Conservation (phyloP, 2,329 filamentous ascomycete genomes). For the Alternaria triticimaculans region DNA sequence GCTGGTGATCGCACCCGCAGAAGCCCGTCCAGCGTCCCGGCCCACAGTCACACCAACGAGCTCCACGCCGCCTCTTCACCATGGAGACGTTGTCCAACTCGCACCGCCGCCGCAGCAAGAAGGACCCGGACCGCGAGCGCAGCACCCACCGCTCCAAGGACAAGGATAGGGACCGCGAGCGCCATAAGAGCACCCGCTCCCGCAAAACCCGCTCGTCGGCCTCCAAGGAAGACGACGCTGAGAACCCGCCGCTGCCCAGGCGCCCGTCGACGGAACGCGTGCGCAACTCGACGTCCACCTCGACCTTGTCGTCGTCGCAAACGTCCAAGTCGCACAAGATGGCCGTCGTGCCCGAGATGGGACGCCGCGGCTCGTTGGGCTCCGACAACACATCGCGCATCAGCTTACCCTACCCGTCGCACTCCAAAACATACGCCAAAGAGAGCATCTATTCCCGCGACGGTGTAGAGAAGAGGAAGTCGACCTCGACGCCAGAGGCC, state of each 20-base stretch:
- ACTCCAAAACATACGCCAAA: conserved; percentile 91
- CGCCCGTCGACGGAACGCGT: conserved; percentile 36
- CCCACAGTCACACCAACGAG: conserved; percentile 27
- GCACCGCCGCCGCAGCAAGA: conserved; percentile 46
- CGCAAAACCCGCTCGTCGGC: conserved; percentile 42
- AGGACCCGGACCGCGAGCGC: conserved; percentile 38
- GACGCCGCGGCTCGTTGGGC: conserved; percentile 47
- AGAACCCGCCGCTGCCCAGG: conserved; percentile 25
- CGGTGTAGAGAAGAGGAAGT: conserved; percentile 40
- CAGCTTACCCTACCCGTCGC: conserved; percentile 74
- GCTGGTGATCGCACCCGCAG: conserved; percentile 32
- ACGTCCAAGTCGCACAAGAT: conserved; percentile 42
- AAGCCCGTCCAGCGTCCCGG: conserved; percentile 19
- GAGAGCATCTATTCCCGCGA: conserved; percentile 73
- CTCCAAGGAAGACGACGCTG: conserved; percentile 33
- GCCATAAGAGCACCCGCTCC: conserved; percentile 35
- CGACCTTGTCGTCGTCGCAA: conserved; percentile 23
- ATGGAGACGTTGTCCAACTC: conserved; percentile 45
- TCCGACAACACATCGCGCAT: conserved; percentile 47
- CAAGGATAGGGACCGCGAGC: conserved; percentile 33
- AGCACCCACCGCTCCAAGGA: conserved; percentile 32
- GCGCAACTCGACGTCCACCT: conserved; percentile 33
- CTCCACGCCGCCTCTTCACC: conserved; percentile 23
- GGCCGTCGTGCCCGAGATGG: conserved; percentile 57
- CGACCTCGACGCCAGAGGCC: conserved; percentile 48